phyloP scores from a whole-genome alignment of 2,329 filamentous ascomycete species.

The Colletotrichum brevisporum region DNA sequence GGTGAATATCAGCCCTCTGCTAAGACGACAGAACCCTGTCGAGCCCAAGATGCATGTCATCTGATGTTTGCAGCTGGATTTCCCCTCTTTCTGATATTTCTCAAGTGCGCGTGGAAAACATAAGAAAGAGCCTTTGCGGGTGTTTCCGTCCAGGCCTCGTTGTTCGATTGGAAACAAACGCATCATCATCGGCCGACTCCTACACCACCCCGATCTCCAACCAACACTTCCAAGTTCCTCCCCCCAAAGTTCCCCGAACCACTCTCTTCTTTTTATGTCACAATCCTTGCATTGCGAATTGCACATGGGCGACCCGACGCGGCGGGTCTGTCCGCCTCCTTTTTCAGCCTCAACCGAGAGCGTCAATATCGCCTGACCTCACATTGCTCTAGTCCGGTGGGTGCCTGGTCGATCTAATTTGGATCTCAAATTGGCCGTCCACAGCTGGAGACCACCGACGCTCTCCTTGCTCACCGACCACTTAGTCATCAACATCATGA shows the following conservation, averaged over 20 bases:
- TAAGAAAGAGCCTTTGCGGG: background rate
- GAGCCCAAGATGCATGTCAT: constrained; percentile 26
- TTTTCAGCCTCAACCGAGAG: constrained; percentile 28
- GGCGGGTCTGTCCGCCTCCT: constrained; percentile 28
- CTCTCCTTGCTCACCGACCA: background rate
- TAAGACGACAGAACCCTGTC: constrained; percentile 32
- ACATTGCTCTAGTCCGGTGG: background rate
- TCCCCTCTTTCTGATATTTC: background rate
- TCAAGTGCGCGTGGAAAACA: background rate
- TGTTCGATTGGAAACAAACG: background rate
- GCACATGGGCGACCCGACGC: background rate
- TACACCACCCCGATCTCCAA: constrained; percentile 10
- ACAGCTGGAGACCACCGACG: background rate
- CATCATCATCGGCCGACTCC: constrained; percentile 28
- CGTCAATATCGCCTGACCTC: constrained; percentile 21
- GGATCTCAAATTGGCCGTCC: background rate
- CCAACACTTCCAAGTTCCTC: background rate
- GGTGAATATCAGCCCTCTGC: constrained; percentile 31
- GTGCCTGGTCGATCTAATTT: background rate
- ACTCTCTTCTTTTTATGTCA: background rate
- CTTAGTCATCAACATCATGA: background rate
- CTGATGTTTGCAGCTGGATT: constrained; percentile 21
- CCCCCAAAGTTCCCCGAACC: background rate
- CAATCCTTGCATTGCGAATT: background rate
- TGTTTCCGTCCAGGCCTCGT: constrained; percentile 8